Conservation (phyloP, 1,284 basidiomycete genomes). For the Ceratobasidium sp. region DNA sequence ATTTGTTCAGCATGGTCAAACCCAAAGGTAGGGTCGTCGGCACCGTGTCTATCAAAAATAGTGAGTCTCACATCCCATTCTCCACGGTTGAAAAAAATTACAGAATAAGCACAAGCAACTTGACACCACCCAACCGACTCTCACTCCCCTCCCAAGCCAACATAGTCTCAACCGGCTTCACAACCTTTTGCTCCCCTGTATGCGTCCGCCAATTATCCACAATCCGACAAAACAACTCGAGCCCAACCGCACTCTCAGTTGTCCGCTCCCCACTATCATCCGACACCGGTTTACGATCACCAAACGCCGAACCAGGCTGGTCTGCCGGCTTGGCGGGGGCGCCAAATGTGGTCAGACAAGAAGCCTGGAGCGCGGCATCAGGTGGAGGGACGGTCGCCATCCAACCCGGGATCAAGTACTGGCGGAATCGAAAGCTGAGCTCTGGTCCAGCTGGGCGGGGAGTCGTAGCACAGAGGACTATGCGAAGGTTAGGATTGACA, state of each 20-base stretch:
- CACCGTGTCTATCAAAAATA: conserved; percentile 14
- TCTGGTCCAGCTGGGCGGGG: background rate
- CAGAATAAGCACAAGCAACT: conserved; percentile 19
- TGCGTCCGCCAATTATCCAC: conserved; percentile 33
- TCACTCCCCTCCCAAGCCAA: conserved; percentile 18
- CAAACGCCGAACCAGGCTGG: conserved; percentile 22
- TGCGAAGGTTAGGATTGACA: background rate
- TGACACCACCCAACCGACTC: conserved; percentile 2
- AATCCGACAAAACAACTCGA: conserved; percentile 21
- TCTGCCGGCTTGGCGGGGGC: conserved; percentile 10
- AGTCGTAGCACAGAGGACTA: conserved; percentile 26
- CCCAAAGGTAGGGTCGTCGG: conserved; percentile 8
- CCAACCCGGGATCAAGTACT: conserved; percentile 7
- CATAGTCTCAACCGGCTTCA: conserved; percentile 20
- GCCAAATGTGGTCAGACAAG: background rate
- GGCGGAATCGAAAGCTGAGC: background rate
- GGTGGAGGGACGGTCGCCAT: conserved; percentile 15
- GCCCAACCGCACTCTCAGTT: conserved; percentile 22
- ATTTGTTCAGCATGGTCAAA: conserved; percentile 20
- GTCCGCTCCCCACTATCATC: background rate
- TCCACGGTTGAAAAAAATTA: background rate
- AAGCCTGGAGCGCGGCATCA: background rate
- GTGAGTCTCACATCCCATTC: background rate
- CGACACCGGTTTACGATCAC: background rate
- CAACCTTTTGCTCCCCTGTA: background rate